Evolutionary conservation across 2,329 filamentous ascomycete genomes (phyloP), one percentile per base, ranked within the genome.

Genomic region (Colletotrichum cuscutae): DNA sequence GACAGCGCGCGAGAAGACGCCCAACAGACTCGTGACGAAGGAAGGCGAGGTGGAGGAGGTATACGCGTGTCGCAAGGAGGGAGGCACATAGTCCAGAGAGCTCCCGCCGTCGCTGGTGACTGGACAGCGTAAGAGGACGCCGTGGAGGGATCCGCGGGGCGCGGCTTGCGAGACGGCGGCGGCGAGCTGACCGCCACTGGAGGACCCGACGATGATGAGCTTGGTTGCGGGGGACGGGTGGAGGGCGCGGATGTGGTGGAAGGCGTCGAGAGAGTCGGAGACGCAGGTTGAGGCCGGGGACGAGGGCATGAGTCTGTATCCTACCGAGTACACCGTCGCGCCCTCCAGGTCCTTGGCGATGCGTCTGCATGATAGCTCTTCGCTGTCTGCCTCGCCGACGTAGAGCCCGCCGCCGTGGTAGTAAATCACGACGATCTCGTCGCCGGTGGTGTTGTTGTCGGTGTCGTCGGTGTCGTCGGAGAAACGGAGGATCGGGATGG

Each of bases 361-460:
- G 30, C 81, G 82, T 0, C 86, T 82, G 75, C 85, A 87, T 2
- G 84, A 83, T 1, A 87, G 77, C 59, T 88, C 86, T 76, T 88
- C 86, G 72, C 83, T 86, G 73, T 87, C 85, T 2, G 85, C 83
- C 65, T 87, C 85, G 12, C 86, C 86, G 37, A 88, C 84, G 32
- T 78, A 78, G 2, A 88, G 78, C 0, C 85, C 86, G 15, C 86
- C 86, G 11, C 86, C 86, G 74, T 88, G 86, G 75, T 84, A 85
- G 76, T 87, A 88, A 22, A 88, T 74, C 12, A 86, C 76, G 7
- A 83, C 73, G 4, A 78, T 72, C 6, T 79, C 76, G 0, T 77
- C 74, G 1, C 71, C 58, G 3, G 15, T 8, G 32, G 24, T 2
- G 3, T 22, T 22, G 12, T 30, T 11, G 7, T 32, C 11, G 4